Percentiles rank a stretch among this genome's conserved stretches.
These are phyloP conservation scores for Aurinia saxatilis DNA, from an alignment of 345 rosid species.

Conservation along the genomic window DNA sequence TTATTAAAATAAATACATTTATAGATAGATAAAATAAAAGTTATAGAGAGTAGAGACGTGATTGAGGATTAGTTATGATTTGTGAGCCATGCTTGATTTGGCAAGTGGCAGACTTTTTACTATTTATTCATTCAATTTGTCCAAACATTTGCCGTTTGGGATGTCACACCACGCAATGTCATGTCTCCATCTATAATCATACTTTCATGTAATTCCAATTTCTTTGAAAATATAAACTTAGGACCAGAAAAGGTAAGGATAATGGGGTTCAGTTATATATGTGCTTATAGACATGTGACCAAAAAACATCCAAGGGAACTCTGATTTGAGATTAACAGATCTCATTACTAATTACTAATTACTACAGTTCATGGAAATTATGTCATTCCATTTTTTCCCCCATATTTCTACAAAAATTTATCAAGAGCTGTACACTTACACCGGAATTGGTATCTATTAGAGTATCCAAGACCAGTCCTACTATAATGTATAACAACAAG, in stretches of 20 bases:
- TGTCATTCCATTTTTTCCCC: too few relatives aligned
- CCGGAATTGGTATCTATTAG: too few relatives aligned
- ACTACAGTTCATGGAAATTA: too few relatives aligned
- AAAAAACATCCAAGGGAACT: background rate
- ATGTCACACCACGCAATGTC: conserved; percentile 23
- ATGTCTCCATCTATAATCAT: conserved; percentile 20
- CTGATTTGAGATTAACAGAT: too few relatives aligned
- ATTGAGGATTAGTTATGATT: background rate
- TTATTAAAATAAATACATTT: background rate
- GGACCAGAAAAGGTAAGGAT: conserved; percentile 1
- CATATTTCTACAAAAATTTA: too few relatives aligned
- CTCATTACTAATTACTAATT: too few relatives aligned
- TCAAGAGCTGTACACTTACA: too few relatives aligned
- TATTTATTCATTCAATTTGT: conserved; percentile 14
- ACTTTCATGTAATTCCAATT: conserved; percentile 10
- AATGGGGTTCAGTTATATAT: too few relatives aligned
- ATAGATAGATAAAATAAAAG: background rate
- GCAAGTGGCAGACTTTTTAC: conserved; percentile 10
- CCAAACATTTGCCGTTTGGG: conserved; percentile 5
- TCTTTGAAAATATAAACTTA: background rate
- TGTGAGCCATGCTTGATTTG: conserved; percentile 8
- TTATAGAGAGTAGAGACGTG: background rate
- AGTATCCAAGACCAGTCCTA: too few relatives aligned
- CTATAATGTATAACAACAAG: too few relatives aligned
- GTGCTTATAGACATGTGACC: background rate